Evolutionary conservation across 306 rosid genomes (phyloP).

Genomic region (Morella rubra): DNA sequence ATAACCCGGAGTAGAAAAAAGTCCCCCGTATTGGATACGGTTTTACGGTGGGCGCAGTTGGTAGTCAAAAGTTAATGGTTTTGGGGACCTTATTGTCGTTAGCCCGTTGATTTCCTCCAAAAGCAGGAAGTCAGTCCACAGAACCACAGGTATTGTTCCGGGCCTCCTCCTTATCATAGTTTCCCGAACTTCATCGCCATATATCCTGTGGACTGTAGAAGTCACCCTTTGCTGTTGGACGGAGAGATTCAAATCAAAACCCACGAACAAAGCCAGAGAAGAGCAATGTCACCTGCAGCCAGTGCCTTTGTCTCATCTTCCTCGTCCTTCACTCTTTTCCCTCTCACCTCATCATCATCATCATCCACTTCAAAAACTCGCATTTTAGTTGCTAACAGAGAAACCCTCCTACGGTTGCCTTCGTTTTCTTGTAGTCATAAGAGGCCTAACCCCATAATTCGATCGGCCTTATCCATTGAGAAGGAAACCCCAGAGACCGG

Average conservation of each 20-base stretch:
- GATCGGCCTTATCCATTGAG: conserved; percentile 61
- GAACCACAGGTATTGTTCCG: neutral
- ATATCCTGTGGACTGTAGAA: too few species aligned
- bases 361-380: conserved; percentile 15
- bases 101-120: neutral
- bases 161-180: neutral
- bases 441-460: conserved; percentile 12
- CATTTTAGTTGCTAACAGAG: neutral
- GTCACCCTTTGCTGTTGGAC: neutral
- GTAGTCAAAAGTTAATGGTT: neutral
- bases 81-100: neutral
- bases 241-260: neutral
- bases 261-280: neutral
- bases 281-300: conserved; percentile 29
- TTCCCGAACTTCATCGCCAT: too few species aligned
- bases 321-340: conserved; percentile 22
- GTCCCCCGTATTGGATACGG: neutral
- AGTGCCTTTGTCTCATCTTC: conserved; percentile 29
- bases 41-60: neutral
- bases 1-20: too few species aligned
- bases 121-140: neutral
- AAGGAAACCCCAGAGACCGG: conserved; percentile 77
- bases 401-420: conserved; percentile 10
- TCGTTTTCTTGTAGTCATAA: neutral
- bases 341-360: conserved; percentile 15